phyloP scores from a whole-genome alignment of 305 asterid genomes.

The Striga hermonthica region DNA sequence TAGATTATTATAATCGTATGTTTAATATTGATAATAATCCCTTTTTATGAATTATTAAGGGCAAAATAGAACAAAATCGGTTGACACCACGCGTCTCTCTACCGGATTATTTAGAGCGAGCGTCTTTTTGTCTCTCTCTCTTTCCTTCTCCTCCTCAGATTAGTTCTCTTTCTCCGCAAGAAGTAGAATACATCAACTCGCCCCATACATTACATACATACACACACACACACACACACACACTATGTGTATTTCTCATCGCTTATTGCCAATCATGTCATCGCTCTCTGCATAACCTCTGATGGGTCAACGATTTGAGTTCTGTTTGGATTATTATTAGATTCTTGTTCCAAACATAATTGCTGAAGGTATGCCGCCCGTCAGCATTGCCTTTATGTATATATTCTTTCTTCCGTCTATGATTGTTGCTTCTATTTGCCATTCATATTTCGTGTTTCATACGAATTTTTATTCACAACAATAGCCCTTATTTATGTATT shows the following conservation, averaged over 20 bases:
- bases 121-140: conserved; percentile 7
- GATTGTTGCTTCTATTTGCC: conserved; percentile 21
- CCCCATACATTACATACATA: conserved; percentile 24
- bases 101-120: not conserved
- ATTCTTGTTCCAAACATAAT: conserved; percentile 28
- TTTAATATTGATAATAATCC: no score
- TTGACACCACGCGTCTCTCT: conserved; percentile 44
- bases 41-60: not conserved
- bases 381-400: not conserved
- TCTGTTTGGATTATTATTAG: conserved; percentile 31
- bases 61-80: conserved; percentile 1
- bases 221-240: not conserved
- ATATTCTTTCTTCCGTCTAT: not conserved
- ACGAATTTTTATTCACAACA: not conserved
- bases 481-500: not conserved
- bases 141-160: conserved; percentile 24
- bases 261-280: conserved; percentile 4
- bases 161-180: conserved; percentile 23
- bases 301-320: conserved; percentile 30
- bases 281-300: conserved; percentile 11
- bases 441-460: conserved; percentile 17
- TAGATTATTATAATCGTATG: no score
- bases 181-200: not conserved
- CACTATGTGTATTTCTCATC: conserved; percentile 10
- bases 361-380: conserved; percentile 22